Base-by-base conservation (phyloP, 345 rosid genomes). In the Dovyalis caffra region DNA sequence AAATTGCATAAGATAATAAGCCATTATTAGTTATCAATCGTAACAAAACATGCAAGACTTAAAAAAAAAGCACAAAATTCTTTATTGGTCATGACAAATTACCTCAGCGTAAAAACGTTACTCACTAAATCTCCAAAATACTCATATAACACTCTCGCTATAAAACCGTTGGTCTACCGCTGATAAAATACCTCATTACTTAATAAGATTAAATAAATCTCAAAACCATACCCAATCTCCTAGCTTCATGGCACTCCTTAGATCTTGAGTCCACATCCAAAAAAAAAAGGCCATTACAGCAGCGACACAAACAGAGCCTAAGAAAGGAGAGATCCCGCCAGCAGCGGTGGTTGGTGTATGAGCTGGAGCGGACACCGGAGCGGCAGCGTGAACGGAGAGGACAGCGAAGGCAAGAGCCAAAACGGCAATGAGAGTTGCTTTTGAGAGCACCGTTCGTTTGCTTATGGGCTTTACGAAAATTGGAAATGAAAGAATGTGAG, bases 291-390 rank as follows among this genome's bases (percentile, higher is more conserved):
- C 80, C 12, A 56, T 82, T 1, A 78, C 76, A 9, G 83, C 85
- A 1, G 88, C 90, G 1, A 79, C 73, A 34, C 75, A 79, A 33
- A 83, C 89, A 0, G 83, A 71, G 14, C 72, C 83, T 37, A 88
- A 6, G 0, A 91, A 80, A 1, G 92, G 81, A 0, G 84, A 70
- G 77, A 87, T 58, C 29, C 80, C 26, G 66, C 77, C 80, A n/a
- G 92, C 86, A 25, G 86, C 89, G 14, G 94, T 82, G 6, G 56
- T 9, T 5, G 93, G 93, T 31, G 84, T 74, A 0, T 91, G 91
- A 0, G 97, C 91, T 3, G 94, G 92, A 8, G 94, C 74, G 11
- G 76, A 21, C 9, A 3, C 5, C 63, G 57, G 79, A 15, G 80
- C 85, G 0, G 62, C 74, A 0, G 81, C 84, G 11, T 87, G 89